Percentiles rank a stretch among this genome's conserved stretches.
Evolutionary conservation across 495 filamentous ascomycete species (phyloP).

Genomic region (Niebla homalea): DNA sequence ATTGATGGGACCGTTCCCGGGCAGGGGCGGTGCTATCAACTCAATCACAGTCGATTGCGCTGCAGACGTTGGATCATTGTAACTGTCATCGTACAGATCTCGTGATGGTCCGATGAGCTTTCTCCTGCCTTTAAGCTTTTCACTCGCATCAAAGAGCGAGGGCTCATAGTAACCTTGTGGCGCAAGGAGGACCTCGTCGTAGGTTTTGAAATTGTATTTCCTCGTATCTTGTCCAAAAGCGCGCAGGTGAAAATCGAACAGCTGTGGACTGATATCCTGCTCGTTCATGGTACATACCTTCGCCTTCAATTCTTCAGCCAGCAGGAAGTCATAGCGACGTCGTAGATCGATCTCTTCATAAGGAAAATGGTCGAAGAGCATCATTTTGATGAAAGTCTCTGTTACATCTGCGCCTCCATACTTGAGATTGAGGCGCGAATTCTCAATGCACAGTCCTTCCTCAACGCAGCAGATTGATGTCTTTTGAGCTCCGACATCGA

Average conservation of each 20-base stretch:
- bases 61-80: conserved; percentile 76
- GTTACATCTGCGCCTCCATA: conserved; percentile 88
- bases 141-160: conserved; percentile 62
- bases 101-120: conserved; percentile 71
- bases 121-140: conserved; percentile 65
- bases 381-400: conserved; percentile 89
- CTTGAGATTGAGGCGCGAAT: conserved; percentile 86
- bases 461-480: conserved; percentile 96
- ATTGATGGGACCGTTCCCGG: conserved; percentile 2
- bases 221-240: conserved; percentile 75
- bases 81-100: conserved; percentile 81
- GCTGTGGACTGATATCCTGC: conserved; percentile 64
- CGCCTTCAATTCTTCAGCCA: conserved; percentile 89
- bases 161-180: conserved; percentile 87
- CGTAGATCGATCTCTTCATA: conserved; percentile 87
- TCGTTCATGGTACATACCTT: conserved; percentile 81
- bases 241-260: conserved; percentile 77
- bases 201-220: conserved; percentile 88
- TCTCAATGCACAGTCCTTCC: conserved; percentile 86
- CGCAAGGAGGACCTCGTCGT: conserved; percentile 84
- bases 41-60: conserved; percentile 71
- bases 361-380: conserved; percentile 88
- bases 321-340: conserved; percentile 78
- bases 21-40: conserved; percentile 44
- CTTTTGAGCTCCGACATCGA: conserved; percentile 95